Evolutionary conservation across 257 asterid genomes (phyloP).

Genomic region (Orobanche coerulescens): DNA sequence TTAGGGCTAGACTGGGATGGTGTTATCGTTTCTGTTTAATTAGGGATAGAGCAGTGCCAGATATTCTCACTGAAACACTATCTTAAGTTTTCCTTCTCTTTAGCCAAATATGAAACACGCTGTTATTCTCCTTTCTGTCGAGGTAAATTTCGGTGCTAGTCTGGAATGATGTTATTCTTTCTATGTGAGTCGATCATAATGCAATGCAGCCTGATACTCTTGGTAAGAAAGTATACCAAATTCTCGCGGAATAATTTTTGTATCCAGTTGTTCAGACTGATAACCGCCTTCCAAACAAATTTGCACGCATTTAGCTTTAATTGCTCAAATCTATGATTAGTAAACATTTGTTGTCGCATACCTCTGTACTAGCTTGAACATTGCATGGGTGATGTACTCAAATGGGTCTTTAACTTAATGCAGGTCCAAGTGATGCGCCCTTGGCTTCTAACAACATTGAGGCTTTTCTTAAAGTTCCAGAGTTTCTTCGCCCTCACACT

Average conservation of each 20-base stretch:
- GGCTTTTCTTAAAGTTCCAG: conserved; percentile 92
- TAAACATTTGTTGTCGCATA: background rate
- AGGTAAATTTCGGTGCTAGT: background rate
- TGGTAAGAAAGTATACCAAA: conserved; percentile 4
- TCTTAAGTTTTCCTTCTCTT: background rate
- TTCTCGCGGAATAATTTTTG: background rate
- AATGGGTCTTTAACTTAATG: conserved; percentile 22
- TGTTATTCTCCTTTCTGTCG: background rate
- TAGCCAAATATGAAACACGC: background rate
- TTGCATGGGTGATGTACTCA: conserved; percentile 10
- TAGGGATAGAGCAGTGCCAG: background rate
- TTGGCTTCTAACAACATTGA: conserved; percentile 90
- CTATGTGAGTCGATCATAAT: conserved; percentile 6
- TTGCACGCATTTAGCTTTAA: conserved; percentile 3
- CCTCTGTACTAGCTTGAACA: conserved; percentile 6
- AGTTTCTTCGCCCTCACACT: conserved; percentile 84
- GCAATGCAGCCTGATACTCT: conserved; percentile 9
- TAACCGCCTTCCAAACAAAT: conserved; percentile 6
- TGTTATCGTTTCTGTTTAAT: background rate
- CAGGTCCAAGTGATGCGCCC: conserved; percentile 97
- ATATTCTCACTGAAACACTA: no score
- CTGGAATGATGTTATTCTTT: conserved; percentile 6
- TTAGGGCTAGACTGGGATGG: background rate
- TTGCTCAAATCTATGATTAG: conserved; percentile 7
- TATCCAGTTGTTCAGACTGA: background rate